These are phyloP conservation scores for Clausena lansium DNA, from an alignment of 345 rosid genomes.

Conservation along the genomic window DNA sequence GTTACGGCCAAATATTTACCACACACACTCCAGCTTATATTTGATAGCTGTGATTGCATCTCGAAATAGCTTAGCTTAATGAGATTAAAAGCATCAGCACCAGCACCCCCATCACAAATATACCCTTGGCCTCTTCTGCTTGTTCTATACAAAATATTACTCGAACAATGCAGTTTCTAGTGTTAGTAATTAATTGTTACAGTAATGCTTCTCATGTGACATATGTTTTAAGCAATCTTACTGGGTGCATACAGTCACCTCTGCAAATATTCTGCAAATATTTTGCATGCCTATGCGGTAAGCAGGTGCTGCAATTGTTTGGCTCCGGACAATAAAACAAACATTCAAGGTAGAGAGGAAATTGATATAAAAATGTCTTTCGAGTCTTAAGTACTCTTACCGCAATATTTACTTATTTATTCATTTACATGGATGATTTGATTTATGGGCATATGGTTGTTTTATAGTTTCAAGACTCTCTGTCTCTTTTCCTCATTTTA, in stretches of 20 bases:
- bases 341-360: background rate
- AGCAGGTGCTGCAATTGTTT: background rate
- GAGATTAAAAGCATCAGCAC: no score
- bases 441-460: constrained; percentile 13
- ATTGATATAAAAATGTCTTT: background rate
- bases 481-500: constrained; percentile 14
- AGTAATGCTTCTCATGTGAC: constrained; percentile 2
- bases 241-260: background rate
- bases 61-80: no score
- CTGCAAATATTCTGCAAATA: background rate
- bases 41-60: no score
- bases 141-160: no score
- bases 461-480: constrained; percentile 22
- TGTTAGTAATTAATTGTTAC: no score
- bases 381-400: background rate
- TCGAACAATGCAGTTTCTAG: no score
- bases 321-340: background rate
- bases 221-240: background rate
- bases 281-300: background rate
- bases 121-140: no score
- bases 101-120: no score
- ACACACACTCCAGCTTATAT: no score
- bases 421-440: constrained; percentile 1
- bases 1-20: no score
- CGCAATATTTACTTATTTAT: background rate